Evolutionary conservation across 306 rosid species (phyloP).

Genomic region (Rubus idaeus): DNA sequence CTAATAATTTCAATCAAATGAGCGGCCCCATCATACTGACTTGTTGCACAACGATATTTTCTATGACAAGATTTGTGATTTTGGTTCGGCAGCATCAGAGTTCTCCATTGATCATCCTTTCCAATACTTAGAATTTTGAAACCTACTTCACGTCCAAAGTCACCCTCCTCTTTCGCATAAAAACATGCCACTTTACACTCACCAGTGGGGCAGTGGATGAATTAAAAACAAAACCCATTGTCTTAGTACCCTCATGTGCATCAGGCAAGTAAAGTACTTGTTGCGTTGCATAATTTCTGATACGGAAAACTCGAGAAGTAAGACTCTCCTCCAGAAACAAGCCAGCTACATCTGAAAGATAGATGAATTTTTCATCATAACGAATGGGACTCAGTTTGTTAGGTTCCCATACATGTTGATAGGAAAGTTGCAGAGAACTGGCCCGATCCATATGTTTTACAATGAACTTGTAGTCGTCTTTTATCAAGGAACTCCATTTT

Average conservation of each 20-base stretch:
- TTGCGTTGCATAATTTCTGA: background rate
- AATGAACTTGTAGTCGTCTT: constrained; percentile 6
- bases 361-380: background rate
- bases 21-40: too few relatives aligned
- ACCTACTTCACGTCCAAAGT: background rate
- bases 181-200: constrained; percentile 5
- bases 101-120: background rate
- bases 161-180: too few relatives aligned
- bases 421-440: background rate
- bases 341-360: background rate
- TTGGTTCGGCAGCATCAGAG: background rate
- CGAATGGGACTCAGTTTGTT: too few relatives aligned
- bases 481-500: constrained; percentile 9
- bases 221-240: background rate
- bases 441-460: background rate
- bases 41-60: too few relatives aligned
- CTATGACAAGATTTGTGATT: too few relatives aligned
- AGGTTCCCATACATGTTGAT: background rate
- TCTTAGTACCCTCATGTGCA: background rate
- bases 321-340: background rate
- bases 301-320: background rate
- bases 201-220: background rate
- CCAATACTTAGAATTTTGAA: background rate
- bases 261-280: background rate
- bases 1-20: background rate